Percentiles rank a stretch among this genome's conserved stretches.
Evolutionary conservation across 2,329 filamentous ascomycete genomes (phyloP).

Genomic region (Cladosporium sp.): DNA sequence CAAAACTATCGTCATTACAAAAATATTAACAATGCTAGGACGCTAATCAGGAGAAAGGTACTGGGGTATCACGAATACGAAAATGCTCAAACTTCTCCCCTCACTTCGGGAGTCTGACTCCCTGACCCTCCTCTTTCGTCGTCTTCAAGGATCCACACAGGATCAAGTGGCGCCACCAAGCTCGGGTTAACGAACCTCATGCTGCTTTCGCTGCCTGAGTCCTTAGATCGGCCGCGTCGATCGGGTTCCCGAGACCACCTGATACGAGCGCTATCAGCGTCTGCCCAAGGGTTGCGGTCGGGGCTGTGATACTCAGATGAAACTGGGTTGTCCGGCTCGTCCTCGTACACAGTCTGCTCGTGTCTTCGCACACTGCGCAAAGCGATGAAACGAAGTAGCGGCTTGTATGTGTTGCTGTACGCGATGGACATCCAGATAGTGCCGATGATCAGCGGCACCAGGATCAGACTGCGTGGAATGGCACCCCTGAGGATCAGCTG

Average conservation of each 20-base stretch:
- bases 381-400: conserved; percentile 89
- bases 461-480: conserved; percentile 69
- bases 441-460: conserved; percentile 73
- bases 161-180: conserved; percentile 58
- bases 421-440: conserved; percentile 90
- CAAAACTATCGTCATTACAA: conserved; percentile 1
- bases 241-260: conserved; percentile 22
- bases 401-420: conserved; percentile 78
- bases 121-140: conserved; percentile 19
- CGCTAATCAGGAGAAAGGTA: conserved; percentile 2
- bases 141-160: conserved; percentile 34
- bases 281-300: conserved; percentile 45
- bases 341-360: conserved; percentile 50
- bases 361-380: conserved; percentile 76
- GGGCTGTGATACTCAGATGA: conserved; percentile 19
- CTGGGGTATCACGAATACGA: conserved; percentile 17
- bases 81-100: conserved; percentile 3
- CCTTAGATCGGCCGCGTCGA: conserved; percentile 58
- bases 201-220: conserved; percentile 71
- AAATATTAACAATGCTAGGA: neutral
- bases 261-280: conserved; percentile 25
- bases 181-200: conserved; percentile 76
- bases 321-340: conserved; percentile 20
- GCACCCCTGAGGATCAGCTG: conserved; percentile 75
- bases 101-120: neutral